Percentiles rank a stretch among this genome's conserved stretches.
Conservation (phyloP, 495 filamentous ascomycete genomes). For the Talaromyces stipitatus region DNA sequence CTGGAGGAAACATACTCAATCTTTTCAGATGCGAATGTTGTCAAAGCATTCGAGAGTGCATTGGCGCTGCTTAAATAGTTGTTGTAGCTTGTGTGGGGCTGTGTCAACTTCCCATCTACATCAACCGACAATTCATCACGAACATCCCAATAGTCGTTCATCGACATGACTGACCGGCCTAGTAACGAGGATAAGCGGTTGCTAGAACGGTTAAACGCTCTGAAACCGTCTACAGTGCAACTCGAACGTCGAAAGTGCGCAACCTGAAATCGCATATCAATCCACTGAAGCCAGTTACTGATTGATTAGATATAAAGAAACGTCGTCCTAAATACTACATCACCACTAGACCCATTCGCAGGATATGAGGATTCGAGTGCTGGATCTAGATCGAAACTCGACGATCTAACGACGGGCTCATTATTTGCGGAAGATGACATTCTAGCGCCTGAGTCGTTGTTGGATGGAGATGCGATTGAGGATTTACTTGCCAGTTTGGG, state of each 20-base stretch:
- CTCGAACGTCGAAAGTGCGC: constrained; percentile 3
- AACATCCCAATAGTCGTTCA: not conserved
- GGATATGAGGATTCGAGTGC: not conserved
- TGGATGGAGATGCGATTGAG: constrained; percentile 8
- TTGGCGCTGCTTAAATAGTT: constrained; percentile 53
- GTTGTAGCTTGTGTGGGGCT: constrained; percentile 16
- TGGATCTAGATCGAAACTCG: not conserved
- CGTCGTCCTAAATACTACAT: not conserved
- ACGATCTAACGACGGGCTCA: not conserved
- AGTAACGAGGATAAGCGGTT: constrained; percentile 1
- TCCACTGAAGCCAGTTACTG: not conserved
- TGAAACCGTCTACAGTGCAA: constrained; percentile 7
- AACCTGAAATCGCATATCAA: not conserved
- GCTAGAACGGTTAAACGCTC: constrained; percentile 6
- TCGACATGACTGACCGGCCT: not conserved
- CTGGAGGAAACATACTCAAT: constrained; percentile 1
- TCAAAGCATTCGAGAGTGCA: constrained; percentile 74
- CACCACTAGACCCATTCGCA: not conserved
- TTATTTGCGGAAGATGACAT: constrained; percentile 1
- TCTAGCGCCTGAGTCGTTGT: not conserved
- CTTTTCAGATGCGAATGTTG: constrained; percentile 58
- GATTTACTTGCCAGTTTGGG: constrained; percentile 4
- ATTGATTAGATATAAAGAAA: not conserved
- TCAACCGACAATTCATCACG: not conserved
- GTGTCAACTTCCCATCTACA: not conserved